These are phyloP conservation scores for Eucalyptus erythrocorys DNA, from an alignment of 345 rosid genomes.

Conservation along the genomic window DNA sequence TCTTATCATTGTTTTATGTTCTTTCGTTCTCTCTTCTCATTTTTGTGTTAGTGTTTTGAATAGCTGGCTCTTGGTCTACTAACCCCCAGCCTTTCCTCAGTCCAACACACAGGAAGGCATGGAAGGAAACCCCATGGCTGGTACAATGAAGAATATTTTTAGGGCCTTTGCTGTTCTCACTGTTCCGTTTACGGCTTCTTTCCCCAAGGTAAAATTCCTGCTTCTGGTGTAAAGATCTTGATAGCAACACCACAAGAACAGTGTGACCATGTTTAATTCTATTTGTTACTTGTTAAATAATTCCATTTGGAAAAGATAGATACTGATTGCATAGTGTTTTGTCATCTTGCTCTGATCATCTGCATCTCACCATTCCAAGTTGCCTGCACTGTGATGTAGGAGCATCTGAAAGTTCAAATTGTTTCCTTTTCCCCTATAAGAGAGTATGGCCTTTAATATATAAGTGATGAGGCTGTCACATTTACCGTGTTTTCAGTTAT, in stretches of 20 bases:
- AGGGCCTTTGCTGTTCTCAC: constrained; percentile 54
- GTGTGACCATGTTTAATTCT: neutral
- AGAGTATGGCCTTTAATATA: neutral
- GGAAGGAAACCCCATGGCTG: constrained; percentile 66
- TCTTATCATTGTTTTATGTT: neutral
- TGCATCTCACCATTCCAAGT: neutral
- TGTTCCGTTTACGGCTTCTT: constrained; percentile 65
- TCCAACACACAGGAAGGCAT: constrained; percentile 79
- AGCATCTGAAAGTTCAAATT: neutral
- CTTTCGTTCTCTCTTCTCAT: neutral
- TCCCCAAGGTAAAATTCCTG: constrained; percentile 46
- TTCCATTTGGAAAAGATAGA: neutral
- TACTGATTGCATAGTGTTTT: neutral
- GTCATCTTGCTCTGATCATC: neutral
- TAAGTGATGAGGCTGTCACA: neutral
- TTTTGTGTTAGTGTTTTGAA: neutral
- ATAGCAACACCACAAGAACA: neutral
- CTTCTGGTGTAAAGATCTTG: neutral
- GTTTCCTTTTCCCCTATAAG: neutral
- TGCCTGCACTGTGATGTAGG: neutral
- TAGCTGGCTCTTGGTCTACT: neutral
- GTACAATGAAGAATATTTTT: constrained; percentile 40
- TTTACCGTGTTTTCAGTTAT: neutral
- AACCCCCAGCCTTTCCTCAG: constrained; percentile 17
- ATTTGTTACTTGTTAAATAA: neutral